Base-by-base conservation (phyloP, 805 yeast genomes). In the Wickerhamiella sergipiensis region DNA sequence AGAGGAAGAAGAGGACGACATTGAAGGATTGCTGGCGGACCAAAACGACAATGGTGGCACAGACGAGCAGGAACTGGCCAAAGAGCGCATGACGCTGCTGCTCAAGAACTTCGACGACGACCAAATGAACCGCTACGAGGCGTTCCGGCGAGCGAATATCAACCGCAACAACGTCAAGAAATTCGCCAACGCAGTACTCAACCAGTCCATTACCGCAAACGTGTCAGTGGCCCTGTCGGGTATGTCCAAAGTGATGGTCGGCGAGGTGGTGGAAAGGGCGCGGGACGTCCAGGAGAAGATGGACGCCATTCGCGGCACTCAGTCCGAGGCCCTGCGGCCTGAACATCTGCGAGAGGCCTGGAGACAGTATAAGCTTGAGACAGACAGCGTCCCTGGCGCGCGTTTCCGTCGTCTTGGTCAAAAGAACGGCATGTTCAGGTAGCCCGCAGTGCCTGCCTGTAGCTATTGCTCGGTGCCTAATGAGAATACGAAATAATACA, bases 341-440 rank as follows among this genome's bases (percentile, higher is more conserved):
- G 88, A 85, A 53, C 94, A 89, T 61, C 73, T 89, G 26, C 68
- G 94, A 48, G 95, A 87, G 59, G 96, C 96, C 0, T 85, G 94
- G 90, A 71, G 94, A 57, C 64, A 83, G 46, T 83, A 81, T 57
- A 79, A 77, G 56, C 55, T 74, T 43, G 95, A 88, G 59, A 78
- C 75, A 48, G 80, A 82, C 31, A 75, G 80, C 2, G 74, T 79
- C 1, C 79, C 84, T 6, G 70, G 71, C 9, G 75, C 81, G 1
- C 77, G 78, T 49, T 83, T 89, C 86, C 71, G 89, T 52, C 65
- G 73, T 7, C 85, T 83, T 61, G 86, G 86, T 13, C 81, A 81
- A 4, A 84, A 77, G 46, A 78, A 81, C 39, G 44, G 58, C 5
- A 19, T 59, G 23, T 57, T 60, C 40, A 36, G 19, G 40, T 36